These are phyloP conservation scores for Penicillium bialowiezense DNA, from an alignment of 495 filamentous ascomycete species.

Conservation along the genomic window DNA sequence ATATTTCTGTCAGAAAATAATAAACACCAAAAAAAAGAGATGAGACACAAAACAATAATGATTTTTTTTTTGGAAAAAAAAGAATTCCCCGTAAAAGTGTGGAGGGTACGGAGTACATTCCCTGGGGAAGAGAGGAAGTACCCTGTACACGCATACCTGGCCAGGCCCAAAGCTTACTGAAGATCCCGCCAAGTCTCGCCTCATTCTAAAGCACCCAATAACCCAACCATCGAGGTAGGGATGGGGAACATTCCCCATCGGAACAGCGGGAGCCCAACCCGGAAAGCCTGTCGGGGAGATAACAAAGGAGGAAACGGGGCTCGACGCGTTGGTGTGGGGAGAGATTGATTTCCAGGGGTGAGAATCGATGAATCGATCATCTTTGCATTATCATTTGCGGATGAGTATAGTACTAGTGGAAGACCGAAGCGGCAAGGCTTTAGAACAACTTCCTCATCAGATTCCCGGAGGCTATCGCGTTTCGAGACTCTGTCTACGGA, in stretches of 20 bases:
- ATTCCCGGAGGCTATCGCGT: too few species aligned
- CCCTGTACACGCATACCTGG: conserved; percentile 5
- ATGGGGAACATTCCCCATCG: conserved; percentile 10
- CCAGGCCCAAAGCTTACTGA: conserved; percentile 2
- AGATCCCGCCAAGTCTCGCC: conserved; percentile 20
- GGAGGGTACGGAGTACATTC: conserved; percentile 11
- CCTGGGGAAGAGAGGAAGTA: conserved; percentile 2
- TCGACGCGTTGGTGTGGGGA: conserved; percentile 18
- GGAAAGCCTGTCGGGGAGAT: conserved; percentile 6
- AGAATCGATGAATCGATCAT: conserved; percentile 1
- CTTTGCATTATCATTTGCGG: neutral
- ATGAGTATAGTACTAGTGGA: neutral
- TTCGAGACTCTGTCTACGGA: too few species aligned
- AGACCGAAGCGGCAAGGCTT: conserved; percentile 3
- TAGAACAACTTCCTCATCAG: neutral
- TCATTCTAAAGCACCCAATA: conserved; percentile 18
- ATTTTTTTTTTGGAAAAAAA: neutral
- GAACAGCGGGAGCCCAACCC: conserved; percentile 7
- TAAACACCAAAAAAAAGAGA: neutral
- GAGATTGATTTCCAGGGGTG: conserved; percentile 4
- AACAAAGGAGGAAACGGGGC: conserved; percentile 3
- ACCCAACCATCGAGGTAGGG: conserved; percentile 9
- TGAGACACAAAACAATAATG: neutral
- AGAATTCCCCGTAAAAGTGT: conserved; percentile 5
- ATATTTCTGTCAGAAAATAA: conserved; percentile 1